Evolutionary conservation across 139 green algal genomes (phyloP), one percentile per base, ranked within the genome.

Genomic region (Volvox reticuliferus): DNA sequence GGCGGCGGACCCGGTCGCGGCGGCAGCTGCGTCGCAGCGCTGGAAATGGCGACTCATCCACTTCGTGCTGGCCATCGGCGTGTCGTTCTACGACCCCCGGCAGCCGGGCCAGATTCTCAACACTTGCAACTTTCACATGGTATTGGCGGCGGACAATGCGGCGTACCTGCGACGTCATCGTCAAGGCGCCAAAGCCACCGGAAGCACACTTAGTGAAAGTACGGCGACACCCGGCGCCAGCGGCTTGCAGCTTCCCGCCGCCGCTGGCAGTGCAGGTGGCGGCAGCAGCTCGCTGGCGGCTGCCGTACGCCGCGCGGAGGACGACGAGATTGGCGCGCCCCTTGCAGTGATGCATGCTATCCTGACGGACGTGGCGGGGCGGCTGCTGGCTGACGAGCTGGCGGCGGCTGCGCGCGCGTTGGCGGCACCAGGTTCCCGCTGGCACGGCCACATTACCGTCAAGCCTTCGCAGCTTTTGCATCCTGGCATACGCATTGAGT

Each of bases 1-100:
- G 2, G 86, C 75, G 55, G 24, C 61, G 12, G 87, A 91, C 76
- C 61, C 87, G 0, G 76, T 71, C n/a, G 87, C 76, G 0, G 61
- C 61, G 0, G 87, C 67, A 5, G 79, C 81, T 1, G 67, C 87
- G 44, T 35, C 67, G 28, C 92, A 93, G 89, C 92, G 92, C 30
- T 94, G 90, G 90, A 91, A 90, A 24, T 94, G 92, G 92, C 82
- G 91, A 69, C 88, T 94, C 78, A 87, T 94, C 1, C 69, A 71
- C 62, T 94, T 94, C 37, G 79, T 80, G 61, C 24, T 93, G 68
- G 44, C 89, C 1, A 79, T 91, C 24, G 87, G 87, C 13, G 87
- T 91, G 61, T 77, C 87, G 1, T 91, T 91, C 87, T 91, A 91
- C 62, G 87, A 91, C 62, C 62, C 87, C 22, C 76, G 87, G 0